phyloP scores from a whole-genome alignment of 1,284 basidiomycete genomes.

The Leccinum proximum region DNA sequence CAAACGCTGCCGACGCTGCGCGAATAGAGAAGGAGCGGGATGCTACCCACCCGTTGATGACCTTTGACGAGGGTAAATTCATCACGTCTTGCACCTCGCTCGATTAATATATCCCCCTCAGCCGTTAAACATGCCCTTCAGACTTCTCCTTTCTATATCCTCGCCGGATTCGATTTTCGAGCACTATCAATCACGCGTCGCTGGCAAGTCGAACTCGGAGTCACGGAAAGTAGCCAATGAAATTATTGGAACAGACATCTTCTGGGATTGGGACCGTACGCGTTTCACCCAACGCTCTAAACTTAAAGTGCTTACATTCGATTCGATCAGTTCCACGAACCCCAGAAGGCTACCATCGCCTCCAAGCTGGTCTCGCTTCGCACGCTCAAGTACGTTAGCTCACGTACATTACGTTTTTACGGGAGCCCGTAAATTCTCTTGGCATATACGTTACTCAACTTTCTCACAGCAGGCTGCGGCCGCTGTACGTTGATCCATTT shows the following conservation, averaged over 20 bases:
- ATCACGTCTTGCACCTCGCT: slow-evolving; percentile 2
- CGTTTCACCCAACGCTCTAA: slow-evolving; percentile 11
- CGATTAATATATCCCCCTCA: slow-evolving; percentile 27
- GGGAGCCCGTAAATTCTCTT: too few relatives aligned
- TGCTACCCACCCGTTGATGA: slow-evolving; percentile 66
- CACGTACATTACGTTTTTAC: too few relatives aligned
- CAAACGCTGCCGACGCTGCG: slow-evolving; percentile 71
- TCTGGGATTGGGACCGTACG: slow-evolving; percentile 89
- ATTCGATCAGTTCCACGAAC: slow-evolving; percentile 70
- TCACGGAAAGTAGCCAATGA: slow-evolving; percentile 72
- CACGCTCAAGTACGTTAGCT: slow-evolving; percentile 70
- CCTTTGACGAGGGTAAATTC: slow-evolving; percentile 76
- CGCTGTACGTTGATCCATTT: too few relatives aligned
- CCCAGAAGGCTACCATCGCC: slow-evolving; percentile 91
- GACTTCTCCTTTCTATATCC: slow-evolving; percentile 19
- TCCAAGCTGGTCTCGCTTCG: slow-evolving; percentile 81
- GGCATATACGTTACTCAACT: too few relatives aligned
- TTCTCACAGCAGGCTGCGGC: too few relatives aligned
- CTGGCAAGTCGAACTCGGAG: slow-evolving; percentile 73
- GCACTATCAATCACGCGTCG: slow-evolving; percentile 55
- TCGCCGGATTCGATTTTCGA: slow-evolving; percentile 56
- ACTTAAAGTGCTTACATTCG: slow-evolving; percentile 4
- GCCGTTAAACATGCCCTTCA: slow-evolving; percentile 49
- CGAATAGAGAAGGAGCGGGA: slow-evolving; percentile 80
- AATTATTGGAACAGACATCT: slow-evolving; percentile 59